Base-by-base conservation (phyloP, 768 basidiomycete species). In the Rhodotorula paludigena region DNA sequence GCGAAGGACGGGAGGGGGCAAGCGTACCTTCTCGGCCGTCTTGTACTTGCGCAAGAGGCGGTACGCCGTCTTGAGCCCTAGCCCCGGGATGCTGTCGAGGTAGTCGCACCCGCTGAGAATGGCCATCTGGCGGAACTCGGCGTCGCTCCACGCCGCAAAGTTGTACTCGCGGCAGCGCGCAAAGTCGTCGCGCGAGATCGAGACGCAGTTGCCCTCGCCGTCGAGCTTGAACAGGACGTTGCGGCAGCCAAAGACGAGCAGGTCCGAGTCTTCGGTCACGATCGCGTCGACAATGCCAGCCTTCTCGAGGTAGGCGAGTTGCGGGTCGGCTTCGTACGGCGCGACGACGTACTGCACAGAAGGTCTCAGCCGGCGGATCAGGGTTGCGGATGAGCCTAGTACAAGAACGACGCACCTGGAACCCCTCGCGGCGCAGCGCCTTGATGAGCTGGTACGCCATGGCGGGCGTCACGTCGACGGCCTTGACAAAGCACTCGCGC, bases 391-490 rank as follows among this genome's bases (percentile, higher is more conserved):
- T 30, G 33, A 23, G 14, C 5, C n/a, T 7, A 36, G 28, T 33
- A 32, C 10, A 3, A n/a, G 21, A 10, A 9, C 25, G 15, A 33
- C 35, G 20, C 67, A 68, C 71, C 56, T 63, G 77, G 14, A 98
- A 84, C 25, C 80, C 79, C 76, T 96, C 93, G 18, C 88, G 89
- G 55, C 84, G 84, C 39, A 99, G 82, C 18, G 89, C 94, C 84
- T 99, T 98, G 81, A 98, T 96, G 71, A 97, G 81, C 78, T 98
- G 96, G 77, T 84, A 93, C 5, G 94, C 94, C 91, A 98, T 93
- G 78, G 92, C 87, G 2, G 96, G 93, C 8, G 92, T 94, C 48
- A 99, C 90, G 72, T 99, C 96, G 58, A 97, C 81, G 73, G 89
- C 90, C 78, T 93, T 96, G 74, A 88, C 83, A 76, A 90, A 98